These are phyloP conservation scores for Pythium pectinolyticum DNA, from an alignment of 352 stramenopile genomes.

Conservation along the genomic window DNA sequence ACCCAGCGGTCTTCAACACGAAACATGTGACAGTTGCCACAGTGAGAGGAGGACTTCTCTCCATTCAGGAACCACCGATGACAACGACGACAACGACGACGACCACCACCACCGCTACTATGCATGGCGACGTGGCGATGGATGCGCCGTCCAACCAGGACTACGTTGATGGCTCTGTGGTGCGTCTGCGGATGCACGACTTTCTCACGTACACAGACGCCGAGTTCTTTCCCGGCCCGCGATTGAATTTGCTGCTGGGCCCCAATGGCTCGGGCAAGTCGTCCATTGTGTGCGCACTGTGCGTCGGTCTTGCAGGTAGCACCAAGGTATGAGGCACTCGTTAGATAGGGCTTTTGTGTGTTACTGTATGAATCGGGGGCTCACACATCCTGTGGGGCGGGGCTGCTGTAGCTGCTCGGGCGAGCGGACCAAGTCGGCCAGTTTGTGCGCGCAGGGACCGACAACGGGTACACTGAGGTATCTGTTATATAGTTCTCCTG, in stretches of 20 bases:
- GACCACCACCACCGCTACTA: slow-evolving; percentile 18
- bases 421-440: slow-evolving; percentile 92
- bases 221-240: slow-evolving; percentile 89
- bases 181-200: slow-evolving; percentile 91
- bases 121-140: slow-evolving; percentile 32
- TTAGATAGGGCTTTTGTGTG: no score
- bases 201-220: slow-evolving; percentile 93
- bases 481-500: no score
- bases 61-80: no score
- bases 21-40: no score
- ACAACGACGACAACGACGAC: no score
- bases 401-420: slow-evolving; percentile 75
- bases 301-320: slow-evolving; percentile 94
- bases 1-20: no score
- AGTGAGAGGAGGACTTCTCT: no score
- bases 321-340: slow-evolving; percentile 88
- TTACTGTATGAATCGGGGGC: no score
- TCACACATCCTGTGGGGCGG: not conserved
- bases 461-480: slow-evolving; percentile 81
- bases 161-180: slow-evolving; percentile 88
- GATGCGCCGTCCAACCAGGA: slow-evolving; percentile 48
- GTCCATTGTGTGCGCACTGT: slow-evolving; percentile 97
- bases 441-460: slow-evolving; percentile 88
- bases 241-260: slow-evolving; percentile 98
- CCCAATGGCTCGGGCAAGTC: slow-evolving; percentile 96